Evolutionary conservation across 352 stramenopile genomes (phyloP), one percentile per base, ranked within the genome.

Genomic region (Peronosclerospora sorghi): DNA sequence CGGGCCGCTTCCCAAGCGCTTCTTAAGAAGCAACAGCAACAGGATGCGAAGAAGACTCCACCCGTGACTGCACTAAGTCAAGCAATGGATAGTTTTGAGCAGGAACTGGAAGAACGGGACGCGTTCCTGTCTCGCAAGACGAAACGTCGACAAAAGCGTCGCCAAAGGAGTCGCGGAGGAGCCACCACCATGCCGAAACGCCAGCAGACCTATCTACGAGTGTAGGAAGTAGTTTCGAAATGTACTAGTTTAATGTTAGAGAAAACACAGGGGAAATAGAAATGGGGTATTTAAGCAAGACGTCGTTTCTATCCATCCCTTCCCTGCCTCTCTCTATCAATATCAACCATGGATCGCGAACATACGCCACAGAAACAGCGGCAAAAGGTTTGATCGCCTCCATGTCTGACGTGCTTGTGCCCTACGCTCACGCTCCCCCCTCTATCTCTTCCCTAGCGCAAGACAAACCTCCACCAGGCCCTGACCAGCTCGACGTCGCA

Each of bases 311-410:
- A n/a, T n/a, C 30, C 5, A 2, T 7, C 13, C 5, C 17, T 13
- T 17, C 30, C 17, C 12, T n/a, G 15, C 13, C 8, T 2, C 30
- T 35, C 28, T 34, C 28, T 34, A n/a, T n/a, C n/a, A n/a, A n/a
- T n/a, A n/a, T 9, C 15, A 8, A 35, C 15, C 36, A 86, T 83
- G 73, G 73, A 86, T 68, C 73, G 73, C 28, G 73, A 86, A 54
- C 64, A 59, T 37, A 86, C 73, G 38, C 73, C 73, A 35, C 65
- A 77, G 48, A 83, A 83, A 64, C 73, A 86, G 71, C 70, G 73
- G 9, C 70, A 83, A 44, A 82, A 83, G 70, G 73, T 83, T 36
- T 40, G 56, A 15, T 8, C 14, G 47, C 1, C 35, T 32, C 7
- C 17, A 6, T n/a, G 18, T 30, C 24, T 8, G 1, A 26, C 26